Evolutionary conservation across 371 early-diverging fungal species (phyloP).

Genomic region (Lichtheimia hyalospora): DNA sequence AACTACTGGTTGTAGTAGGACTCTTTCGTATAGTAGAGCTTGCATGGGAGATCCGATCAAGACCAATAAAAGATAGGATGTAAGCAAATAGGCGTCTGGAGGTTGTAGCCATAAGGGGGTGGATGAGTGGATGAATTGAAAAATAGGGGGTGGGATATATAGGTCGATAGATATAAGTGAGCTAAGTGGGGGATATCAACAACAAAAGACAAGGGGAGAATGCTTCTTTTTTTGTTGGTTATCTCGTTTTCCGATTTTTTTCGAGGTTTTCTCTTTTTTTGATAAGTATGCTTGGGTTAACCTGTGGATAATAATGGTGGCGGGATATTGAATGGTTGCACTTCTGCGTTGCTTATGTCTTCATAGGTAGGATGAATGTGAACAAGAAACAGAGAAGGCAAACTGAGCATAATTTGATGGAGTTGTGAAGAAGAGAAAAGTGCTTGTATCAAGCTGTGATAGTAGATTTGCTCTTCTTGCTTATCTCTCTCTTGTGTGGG

Average conservation of each 20-base stretch:
- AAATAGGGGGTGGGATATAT: not conserved
- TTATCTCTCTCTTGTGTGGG: too few species aligned
- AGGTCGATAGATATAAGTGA: conserved; percentile 1
- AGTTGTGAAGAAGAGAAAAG: not conserved
- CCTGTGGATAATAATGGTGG: conserved; percentile 7
- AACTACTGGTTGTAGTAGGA: not conserved
- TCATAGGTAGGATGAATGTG: conserved; percentile 9
- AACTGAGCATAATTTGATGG: conserved; percentile 10
- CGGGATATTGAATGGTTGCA: conserved; percentile 2
- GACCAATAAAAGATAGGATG: conserved; percentile 16
- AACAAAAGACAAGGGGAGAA: not conserved
- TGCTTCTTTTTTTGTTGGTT: conserved; percentile 9
- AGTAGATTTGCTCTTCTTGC: not conserved
- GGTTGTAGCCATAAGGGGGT: conserved; percentile 10
- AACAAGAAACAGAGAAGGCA: conserved; percentile 8
- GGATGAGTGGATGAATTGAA: not conserved
- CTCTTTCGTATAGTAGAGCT: not conserved
- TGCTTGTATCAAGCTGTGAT: not conserved
- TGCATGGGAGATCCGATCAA: conserved; percentile 16
- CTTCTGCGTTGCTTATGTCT: conserved; percentile 8
- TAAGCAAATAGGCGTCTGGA: conserved; percentile 15
- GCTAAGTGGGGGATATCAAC: not conserved
- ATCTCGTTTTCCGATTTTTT: conserved; percentile 14
- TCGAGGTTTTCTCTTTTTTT: conserved; percentile 10
- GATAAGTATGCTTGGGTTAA: conserved; percentile 1